Conservation (phyloP, 257 asterid species). For the Datura wrightii region DNA sequence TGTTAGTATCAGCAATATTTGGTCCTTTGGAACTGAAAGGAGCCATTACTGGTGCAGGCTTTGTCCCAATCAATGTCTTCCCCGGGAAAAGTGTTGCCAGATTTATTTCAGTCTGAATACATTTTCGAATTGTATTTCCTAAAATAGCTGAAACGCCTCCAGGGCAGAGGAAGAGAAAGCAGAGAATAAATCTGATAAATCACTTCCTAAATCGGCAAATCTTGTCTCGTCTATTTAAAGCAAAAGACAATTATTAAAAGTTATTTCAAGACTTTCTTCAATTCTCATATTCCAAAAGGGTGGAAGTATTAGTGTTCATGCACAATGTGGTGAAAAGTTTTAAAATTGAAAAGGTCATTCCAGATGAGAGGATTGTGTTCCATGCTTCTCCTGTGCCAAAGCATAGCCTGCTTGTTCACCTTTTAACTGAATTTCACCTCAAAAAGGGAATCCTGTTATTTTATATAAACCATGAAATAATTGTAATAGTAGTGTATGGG, state of each 20-base stretch:
- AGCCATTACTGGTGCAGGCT: too few species aligned
- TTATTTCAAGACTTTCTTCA: neutral
- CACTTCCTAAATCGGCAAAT: neutral
- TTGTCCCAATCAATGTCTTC: too few species aligned
- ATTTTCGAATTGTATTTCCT: neutral
- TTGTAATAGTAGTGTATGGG: neutral
- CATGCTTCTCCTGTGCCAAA: neutral
- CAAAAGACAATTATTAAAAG: too few species aligned
- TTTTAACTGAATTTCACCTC: neutral
- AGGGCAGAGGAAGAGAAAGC: slow-evolving; percentile 25
- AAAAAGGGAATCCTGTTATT: neutral
- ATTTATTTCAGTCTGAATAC: neutral
- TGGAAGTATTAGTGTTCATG: neutral
- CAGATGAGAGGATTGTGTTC: neutral
- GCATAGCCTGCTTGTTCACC: neutral
- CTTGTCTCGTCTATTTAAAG: neutral
- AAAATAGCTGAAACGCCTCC: slow-evolving; percentile 54
- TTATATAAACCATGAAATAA: neutral
- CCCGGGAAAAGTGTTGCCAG: too few species aligned
- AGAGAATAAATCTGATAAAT: slow-evolving; percentile 36
- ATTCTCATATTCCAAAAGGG: neutral
- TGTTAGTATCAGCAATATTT: slow-evolving; percentile 38
- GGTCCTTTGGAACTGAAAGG: slow-evolving; percentile 43
- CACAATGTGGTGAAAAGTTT: neutral
- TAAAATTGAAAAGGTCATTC: neutral